phyloP scores from a whole-genome alignment of 2,329 filamentous ascomycete genomes.

The Claviceps digitariae region DNA sequence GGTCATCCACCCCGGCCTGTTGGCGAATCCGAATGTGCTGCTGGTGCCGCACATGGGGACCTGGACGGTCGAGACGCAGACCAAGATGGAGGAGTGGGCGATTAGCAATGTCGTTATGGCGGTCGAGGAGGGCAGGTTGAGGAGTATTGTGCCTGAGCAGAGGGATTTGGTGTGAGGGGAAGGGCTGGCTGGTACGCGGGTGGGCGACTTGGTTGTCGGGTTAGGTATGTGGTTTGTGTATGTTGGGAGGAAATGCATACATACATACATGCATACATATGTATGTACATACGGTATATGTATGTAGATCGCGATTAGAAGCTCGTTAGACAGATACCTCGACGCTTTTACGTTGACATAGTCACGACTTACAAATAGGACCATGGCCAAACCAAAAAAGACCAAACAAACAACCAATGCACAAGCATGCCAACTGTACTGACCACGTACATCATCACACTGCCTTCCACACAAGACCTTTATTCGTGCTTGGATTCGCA shows the following conservation, averaged over 20 bases:
- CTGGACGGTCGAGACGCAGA: slow-evolving; percentile 54
- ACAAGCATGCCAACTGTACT: no score
- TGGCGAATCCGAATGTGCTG: slow-evolving; percentile 57
- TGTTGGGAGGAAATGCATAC: no score
- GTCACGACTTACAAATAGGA: background rate
- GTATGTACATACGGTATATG: no score
- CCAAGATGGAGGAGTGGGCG: slow-evolving; percentile 62
- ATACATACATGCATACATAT: no score
- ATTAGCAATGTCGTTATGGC: slow-evolving; percentile 56
- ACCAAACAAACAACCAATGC: no score
- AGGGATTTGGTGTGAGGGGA: slow-evolving; percentile 13
- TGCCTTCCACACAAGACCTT: background rate
- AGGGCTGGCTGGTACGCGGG: background rate
- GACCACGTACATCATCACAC: background rate
- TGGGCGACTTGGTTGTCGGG: no score
- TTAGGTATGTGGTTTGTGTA: no score
- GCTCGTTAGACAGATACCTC: no score
- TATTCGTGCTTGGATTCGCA: background rate
- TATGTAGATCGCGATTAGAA: no score
- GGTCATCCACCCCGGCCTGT: slow-evolving; percentile 55
- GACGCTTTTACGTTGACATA: no score
- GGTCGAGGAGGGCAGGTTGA: slow-evolving; percentile 46
- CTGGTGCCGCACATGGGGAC: slow-evolving; percentile 81
- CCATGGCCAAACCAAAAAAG: background rate
- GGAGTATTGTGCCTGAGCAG: slow-evolving; percentile 63